phyloP scores from a whole-genome alignment of 2,329 filamentous ascomycete species.

The Paracoccidioides lutzii region DNA sequence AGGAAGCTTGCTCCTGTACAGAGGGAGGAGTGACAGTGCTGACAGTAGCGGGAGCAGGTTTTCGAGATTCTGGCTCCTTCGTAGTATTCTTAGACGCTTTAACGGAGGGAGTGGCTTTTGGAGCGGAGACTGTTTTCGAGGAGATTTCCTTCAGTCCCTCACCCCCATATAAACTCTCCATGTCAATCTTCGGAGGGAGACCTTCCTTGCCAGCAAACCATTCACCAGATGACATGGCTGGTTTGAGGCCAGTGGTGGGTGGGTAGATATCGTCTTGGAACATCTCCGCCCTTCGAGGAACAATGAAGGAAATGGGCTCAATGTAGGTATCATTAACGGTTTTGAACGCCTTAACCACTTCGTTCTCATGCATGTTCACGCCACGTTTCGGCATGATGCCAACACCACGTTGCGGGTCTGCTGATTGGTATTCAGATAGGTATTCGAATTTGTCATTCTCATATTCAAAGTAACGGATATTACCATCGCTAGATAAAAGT shows the following conservation, averaged over 20 bases:
- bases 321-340: conserved; percentile 90
- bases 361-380: conserved; percentile 93
- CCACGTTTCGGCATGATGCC: conserved; percentile 91
- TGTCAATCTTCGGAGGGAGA: conserved; percentile 79
- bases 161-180: conserved; percentile 84
- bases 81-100: conserved; percentile 30
- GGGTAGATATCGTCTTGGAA: conserved; percentile 98
- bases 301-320: conserved; percentile 94
- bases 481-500: conserved; percentile 58
- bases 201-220: conserved; percentile 80
- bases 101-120: conserved; percentile 31
- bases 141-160: conserved; percentile 61
- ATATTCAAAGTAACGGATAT: conserved; percentile 98
- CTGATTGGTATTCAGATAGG: conserved; percentile 93
- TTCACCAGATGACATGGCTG: conserved; percentile 65
- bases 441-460: conserved; percentile 98
- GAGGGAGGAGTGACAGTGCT: conserved; percentile 17
- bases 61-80: conserved; percentile 38
- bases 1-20: conserved; percentile 73
- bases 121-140: conserved; percentile 43
- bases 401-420: conserved; percentile 83
- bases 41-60: conserved; percentile 22
- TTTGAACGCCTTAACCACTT: conserved; percentile 92
- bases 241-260: conserved; percentile 64
- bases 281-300: conserved; percentile 80